Percentiles rank a stretch among this genome's conserved stretches.
phyloP scores from a whole-genome alignment of 148 eudicot genomes.

The Rhododendron vialii region DNA sequence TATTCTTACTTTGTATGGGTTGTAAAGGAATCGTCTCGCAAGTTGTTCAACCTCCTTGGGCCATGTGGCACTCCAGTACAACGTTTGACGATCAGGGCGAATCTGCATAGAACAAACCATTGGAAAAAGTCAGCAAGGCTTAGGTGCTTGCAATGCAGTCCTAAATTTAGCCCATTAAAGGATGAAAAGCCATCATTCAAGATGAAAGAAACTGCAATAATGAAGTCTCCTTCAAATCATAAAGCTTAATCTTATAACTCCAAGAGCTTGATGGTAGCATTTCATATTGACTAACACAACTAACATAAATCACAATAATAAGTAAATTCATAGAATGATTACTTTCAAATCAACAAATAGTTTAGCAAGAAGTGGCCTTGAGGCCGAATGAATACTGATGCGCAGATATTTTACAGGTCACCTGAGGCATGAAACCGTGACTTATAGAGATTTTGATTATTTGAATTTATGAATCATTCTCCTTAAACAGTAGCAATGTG shows the following conservation, averaged over 20 bases:
- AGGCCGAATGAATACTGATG: background rate
- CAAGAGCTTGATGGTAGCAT: background rate
- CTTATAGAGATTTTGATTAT: background rate
- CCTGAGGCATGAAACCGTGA: background rate
- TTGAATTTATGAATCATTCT: background rate
- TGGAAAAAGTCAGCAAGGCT: slow-evolving; percentile 1
- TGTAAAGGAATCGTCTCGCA: slow-evolving; percentile 68
- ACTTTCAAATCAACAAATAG: background rate
- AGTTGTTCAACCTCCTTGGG: slow-evolving; percentile 98
- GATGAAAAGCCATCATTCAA: background rate
- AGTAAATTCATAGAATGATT: background rate
- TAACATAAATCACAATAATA: background rate
- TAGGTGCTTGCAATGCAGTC: background rate
- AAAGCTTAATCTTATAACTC: background rate
- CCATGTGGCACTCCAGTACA: slow-evolving; percentile 98
- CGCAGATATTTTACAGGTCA: background rate
- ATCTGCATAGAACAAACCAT: slow-evolving; percentile 44
- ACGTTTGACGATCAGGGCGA: slow-evolving; percentile 94
- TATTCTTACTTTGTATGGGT: slow-evolving; percentile 75
- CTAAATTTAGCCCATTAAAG: background rate
- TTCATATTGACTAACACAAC: background rate
- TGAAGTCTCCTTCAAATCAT: background rate
- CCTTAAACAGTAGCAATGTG: background rate
- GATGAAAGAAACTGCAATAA: background rate
- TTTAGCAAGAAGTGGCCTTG: background rate